Evolutionary conservation across 2,329 filamentous ascomycete species (phyloP).

Genomic region (Emericellopsis cladophorae): DNA sequence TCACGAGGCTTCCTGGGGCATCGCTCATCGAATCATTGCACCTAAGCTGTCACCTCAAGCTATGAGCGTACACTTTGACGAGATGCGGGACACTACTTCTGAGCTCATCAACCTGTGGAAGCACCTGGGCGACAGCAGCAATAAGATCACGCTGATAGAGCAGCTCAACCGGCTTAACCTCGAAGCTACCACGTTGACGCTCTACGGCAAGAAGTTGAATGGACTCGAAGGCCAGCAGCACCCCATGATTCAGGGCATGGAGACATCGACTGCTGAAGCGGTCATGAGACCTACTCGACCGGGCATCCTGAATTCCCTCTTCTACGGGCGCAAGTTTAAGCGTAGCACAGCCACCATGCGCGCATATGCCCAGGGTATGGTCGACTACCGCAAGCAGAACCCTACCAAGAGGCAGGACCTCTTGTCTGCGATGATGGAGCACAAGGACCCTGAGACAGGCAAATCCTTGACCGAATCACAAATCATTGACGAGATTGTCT

Average conservation of each 20-base stretch:
- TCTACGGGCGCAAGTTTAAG: slow-evolving; percentile 40
- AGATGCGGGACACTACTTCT: slow-evolving; percentile 33
- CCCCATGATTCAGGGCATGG: slow-evolving; percentile 38
- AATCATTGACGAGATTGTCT: slow-evolving; percentile 56
- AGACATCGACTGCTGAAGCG: slow-evolving; percentile 40
- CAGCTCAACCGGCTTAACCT: slow-evolving; percentile 42
- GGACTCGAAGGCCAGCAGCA: slow-evolving; percentile 31
- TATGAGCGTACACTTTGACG: slow-evolving; percentile 23
- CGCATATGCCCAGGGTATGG: slow-evolving; percentile 40
- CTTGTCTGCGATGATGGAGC: slow-evolving; percentile 45
- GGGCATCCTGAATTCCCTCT: slow-evolving; percentile 36
- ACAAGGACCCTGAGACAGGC: slow-evolving; percentile 48
- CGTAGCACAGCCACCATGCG: slow-evolving; percentile 40
- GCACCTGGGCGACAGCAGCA: slow-evolving; percentile 17
- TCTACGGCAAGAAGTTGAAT: slow-evolving; percentile 37
- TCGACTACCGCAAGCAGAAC: slow-evolving; percentile 39
- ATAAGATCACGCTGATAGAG: slow-evolving; percentile 28
- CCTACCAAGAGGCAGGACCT: slow-evolving; percentile 44
- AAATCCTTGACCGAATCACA: slow-evolving; percentile 42
- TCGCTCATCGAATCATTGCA: slow-evolving; percentile 38
- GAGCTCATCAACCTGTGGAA: slow-evolving; percentile 40
- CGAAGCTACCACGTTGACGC: slow-evolving; percentile 33
- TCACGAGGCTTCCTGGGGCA: slow-evolving; percentile 32
- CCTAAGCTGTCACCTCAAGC: slow-evolving; percentile 23
- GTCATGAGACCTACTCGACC: slow-evolving; percentile 41